Evolutionary conservation across 2,329 filamentous ascomycete genomes (phyloP).

Genomic region (Neofusicoccum ribis): DNA sequence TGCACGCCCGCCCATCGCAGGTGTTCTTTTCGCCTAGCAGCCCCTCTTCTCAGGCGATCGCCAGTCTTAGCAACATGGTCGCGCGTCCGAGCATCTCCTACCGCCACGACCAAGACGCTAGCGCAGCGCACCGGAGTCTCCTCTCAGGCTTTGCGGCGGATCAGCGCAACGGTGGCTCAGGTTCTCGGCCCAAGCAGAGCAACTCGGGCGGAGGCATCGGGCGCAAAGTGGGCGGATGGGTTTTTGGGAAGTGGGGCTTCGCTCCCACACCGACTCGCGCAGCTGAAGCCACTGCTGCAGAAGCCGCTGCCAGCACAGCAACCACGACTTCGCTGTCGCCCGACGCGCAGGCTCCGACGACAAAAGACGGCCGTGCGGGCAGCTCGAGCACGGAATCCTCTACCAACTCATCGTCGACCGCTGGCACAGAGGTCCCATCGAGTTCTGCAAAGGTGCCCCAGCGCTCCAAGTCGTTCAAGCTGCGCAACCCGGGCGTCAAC

Average conservation of each 20-base stretch:
- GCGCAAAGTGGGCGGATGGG: slow-evolving; percentile 64
- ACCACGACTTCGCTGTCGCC: slow-evolving; percentile 21
- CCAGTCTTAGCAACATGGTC: slow-evolving; percentile 45
- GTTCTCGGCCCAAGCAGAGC: slow-evolving; percentile 8
- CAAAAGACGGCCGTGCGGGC: slow-evolving; percentile 2
- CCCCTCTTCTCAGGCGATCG: slow-evolving; percentile 13
- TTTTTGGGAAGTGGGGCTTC: slow-evolving; percentile 63
- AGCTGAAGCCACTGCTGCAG: slow-evolving; percentile 10
- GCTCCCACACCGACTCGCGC: slow-evolving; percentile 36
- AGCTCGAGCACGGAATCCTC: slow-evolving; percentile 4
- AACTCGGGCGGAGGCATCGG: slow-evolving; percentile 38
- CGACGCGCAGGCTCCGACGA: slow-evolving; percentile 8
- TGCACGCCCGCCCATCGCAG: slow-evolving; percentile 73
- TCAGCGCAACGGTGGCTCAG: slow-evolving; percentile 11
- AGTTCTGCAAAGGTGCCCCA: neutral
- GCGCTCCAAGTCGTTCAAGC: slow-evolving; percentile 4
- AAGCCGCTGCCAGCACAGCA: neutral
- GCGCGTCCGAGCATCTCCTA: slow-evolving; percentile 26
- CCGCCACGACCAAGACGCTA: slow-evolving; percentile 53
- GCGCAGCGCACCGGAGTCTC: slow-evolving; percentile 54
- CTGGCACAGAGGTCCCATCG: neutral
- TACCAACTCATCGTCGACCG: neutral
- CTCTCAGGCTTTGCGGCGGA: slow-evolving; percentile 31
- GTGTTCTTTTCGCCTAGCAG: slow-evolving; percentile 57
- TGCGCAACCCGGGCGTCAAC: slow-evolving; percentile 39